Base-by-base conservation (phyloP, 495 filamentous ascomycete genomes). In the Podospora fimiseda region DNA sequence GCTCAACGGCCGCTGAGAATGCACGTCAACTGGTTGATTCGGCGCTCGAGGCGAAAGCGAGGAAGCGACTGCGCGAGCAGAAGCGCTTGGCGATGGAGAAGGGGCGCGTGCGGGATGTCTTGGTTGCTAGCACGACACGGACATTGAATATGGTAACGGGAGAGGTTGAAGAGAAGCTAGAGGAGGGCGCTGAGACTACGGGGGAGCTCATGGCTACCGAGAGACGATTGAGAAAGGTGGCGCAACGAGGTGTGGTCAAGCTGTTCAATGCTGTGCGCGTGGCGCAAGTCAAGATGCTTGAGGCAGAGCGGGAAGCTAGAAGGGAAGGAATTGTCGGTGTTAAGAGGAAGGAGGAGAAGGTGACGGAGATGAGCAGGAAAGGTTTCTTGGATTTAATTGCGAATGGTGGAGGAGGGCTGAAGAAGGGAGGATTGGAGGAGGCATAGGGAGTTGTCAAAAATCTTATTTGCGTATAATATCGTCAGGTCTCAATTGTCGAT, bases 291-390 rank as follows among this genome's bases (percentile, higher is more conserved):
- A 86, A 85, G 58, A 88, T 83, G 2, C 79, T 83, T 61, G 82
- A 89, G 64, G 89, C 89, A 9, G 82, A 83, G 60, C 79, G 74
- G 71, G 77, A 76, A 36, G 81, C 82, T 27, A 73, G 79, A 64
- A 76, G 79, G 63, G 83, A 87, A 67, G 87, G 87, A n/a, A 74
- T 92, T 11, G 74, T 91, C 43, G 89, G 88, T 13, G 74, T 81
- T 51, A 80, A 74, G 54, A 76, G 85, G 68, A 80, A 85, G 58
- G 82, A 90, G 73, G 89, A 93, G 76, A 84, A 80, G 64, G 81
- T 91, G 39, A 91, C 85, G 50, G 91, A 96, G 74, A 94, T 97
- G 85, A 91, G 86, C 70, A 93, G 92, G 76, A 84, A 95, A 71
- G 90, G 91, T 7, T 98, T 97, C 72, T 71, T 98, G 66, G 90